Evolutionary conservation across 805 yeast genomes (phyloP).

Genomic region (Saccharomycopsis sp.): DNA sequence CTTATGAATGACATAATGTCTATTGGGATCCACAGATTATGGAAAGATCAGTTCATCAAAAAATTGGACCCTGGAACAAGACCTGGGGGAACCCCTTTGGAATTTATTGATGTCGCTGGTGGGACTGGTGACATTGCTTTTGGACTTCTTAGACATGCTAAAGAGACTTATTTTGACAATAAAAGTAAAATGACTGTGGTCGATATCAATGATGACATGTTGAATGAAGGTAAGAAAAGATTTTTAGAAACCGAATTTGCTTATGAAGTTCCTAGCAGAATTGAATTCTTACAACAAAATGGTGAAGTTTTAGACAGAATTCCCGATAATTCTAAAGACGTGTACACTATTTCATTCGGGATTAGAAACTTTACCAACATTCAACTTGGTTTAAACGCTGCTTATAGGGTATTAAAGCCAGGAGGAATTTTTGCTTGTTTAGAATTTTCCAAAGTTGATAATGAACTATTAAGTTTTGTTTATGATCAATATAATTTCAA

Average conservation of each 20-base stretch:
- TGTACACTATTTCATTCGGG: constrained; percentile 95
- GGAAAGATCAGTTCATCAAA: constrained; percentile 88
- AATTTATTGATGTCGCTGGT: constrained; percentile 94
- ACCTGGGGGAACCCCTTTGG: constrained; percentile 75
- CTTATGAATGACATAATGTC: constrained; percentile 98
- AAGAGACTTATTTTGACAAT: constrained; percentile 61
- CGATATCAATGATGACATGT: constrained; percentile 95
- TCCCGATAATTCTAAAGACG: constrained; percentile 80
- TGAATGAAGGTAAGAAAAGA: constrained; percentile 81
- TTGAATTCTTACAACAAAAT: constrained; percentile 78
- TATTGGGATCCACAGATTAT: constrained; percentile 83
- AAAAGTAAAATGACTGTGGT: constrained; percentile 79
- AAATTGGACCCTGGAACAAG: constrained; percentile 89
- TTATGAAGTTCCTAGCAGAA: constrained; percentile 37
- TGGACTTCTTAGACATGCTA: constrained; percentile 88
- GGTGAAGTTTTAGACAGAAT: constrained; percentile 84
- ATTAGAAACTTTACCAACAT: constrained; percentile 93
- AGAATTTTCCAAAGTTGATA: constrained; percentile 87
- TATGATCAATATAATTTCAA: constrained; percentile 88
- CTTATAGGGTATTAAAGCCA: constrained; percentile 89
- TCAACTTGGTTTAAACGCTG: constrained; percentile 90
- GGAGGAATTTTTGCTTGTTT: constrained; percentile 97
- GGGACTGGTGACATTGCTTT: constrained; percentile 98
- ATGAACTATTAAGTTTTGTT: constrained; percentile 58
- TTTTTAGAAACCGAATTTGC: constrained; percentile 50